phyloP scores from a whole-genome alignment of 176 grass and related monocot genomes.

The Rhynchospora breviuscula region DNA sequence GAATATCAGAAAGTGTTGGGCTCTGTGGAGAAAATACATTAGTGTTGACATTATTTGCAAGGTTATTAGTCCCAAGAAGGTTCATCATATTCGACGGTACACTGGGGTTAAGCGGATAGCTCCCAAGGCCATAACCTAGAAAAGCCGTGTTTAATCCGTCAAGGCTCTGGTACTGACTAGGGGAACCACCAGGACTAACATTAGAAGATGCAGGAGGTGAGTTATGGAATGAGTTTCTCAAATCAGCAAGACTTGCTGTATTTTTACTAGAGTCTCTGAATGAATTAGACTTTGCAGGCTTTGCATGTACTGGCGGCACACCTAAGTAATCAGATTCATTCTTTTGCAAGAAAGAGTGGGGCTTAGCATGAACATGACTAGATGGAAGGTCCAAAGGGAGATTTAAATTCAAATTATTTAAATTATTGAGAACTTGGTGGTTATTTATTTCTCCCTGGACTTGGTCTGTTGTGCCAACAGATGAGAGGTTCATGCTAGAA shows the following conservation, averaged over 20 bases:
- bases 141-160: conserved; percentile 48
- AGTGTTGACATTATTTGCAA: conserved; percentile 37
- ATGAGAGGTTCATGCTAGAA: conserved; percentile 68
- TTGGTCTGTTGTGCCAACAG: conserved; percentile 28
- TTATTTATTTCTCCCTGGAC: conserved; percentile 49
- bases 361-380: conserved; percentile 42
- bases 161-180: conserved; percentile 62
- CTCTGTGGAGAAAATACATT: conserved; percentile 47
- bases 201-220: conserved; percentile 48
- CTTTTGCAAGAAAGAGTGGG: conserved; percentile 39
- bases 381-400: conserved; percentile 37
- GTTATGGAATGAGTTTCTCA: conserved; percentile 65
- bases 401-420: conserved; percentile 26
- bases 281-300: conserved; percentile 43
- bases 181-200: conserved; percentile 59
- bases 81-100: conserved; percentile 55
- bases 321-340: conserved; percentile 45
- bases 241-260: conserved; percentile 28
- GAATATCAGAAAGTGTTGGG: conserved; percentile 53
- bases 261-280: conserved; percentile 42
- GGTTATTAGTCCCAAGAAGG: conserved; percentile 35
- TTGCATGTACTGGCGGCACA: conserved; percentile 32
- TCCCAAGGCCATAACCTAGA: conserved; percentile 49
- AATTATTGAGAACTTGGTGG: conserved; percentile 31
- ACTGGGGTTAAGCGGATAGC: conserved; percentile 42